Base-by-base conservation (phyloP, 345 rosid species). In the Camelina neglecta region DNA sequence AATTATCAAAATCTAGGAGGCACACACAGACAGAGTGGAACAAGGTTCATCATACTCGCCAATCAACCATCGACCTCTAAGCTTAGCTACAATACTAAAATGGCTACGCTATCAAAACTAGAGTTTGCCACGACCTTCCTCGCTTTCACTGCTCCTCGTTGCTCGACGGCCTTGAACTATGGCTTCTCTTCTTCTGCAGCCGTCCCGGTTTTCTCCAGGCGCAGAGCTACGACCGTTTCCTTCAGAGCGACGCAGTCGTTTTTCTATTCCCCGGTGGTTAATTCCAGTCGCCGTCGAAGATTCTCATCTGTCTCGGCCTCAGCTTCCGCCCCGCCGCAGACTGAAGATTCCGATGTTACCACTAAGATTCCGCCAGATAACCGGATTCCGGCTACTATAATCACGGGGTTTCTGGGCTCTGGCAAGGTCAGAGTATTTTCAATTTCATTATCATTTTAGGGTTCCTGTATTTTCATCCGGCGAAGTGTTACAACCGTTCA, bases 331-430 rank as follows among this genome's bases (percentile, higher is more conserved):
- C 68, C 88, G 11, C 79, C 88, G 21, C 87, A 82, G 69, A 75
- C 84, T 15, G 90, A 89, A 62, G 90, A 86, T 45, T 83, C 90
- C 42, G 97, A 85, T 39, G 76, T 89, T 53, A 73, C 84, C 56
- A 82, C 96, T 23, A 88, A 89, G 79, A 88, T 89, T 72, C 96
- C 96, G 3, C 83, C 87, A 0, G 99, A 95, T 67, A 84, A 81
- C 70, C 92, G 99, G 51, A 86, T 95, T 72, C 97, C 97, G 18
- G 99, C 99, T 59, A 90, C 99, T 11, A 90, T 95, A 48, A 92
- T 95, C 62, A 95, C 99, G 0, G 97, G 99, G 2, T 92, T 95
- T 62, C 71, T 95, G 65, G 99, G 99, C 29, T 95, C 99, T 26
- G 97, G 97, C 49, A 90, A 94, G 93, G 98, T 93, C 5, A 29